Evolutionary conservation across 2,329 filamentous ascomycete genomes (phyloP).

Genomic region (Arachnomyces sp.): DNA sequence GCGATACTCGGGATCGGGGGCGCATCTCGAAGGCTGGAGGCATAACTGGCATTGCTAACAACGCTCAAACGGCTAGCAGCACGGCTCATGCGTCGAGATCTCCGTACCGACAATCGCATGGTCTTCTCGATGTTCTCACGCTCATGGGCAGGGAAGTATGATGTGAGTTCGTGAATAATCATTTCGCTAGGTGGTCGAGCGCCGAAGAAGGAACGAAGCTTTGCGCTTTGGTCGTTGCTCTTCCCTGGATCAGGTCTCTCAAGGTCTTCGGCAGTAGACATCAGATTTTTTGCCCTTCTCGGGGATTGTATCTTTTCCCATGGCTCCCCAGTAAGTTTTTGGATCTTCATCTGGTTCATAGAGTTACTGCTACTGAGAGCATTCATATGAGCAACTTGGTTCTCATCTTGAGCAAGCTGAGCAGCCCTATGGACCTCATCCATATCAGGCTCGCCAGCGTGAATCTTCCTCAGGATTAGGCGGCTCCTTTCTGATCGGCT

Average conservation of each 20-base stretch:
- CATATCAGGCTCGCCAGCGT: constrained; percentile 77
- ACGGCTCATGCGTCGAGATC: constrained; percentile 83
- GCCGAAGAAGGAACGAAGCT: constrained; percentile 64
- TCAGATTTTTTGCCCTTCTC: constrained; percentile 26
- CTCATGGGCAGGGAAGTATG: constrained; percentile 93
- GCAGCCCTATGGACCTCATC: constrained; percentile 82
- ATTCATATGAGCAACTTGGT: constrained; percentile 60
- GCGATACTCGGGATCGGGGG: constrained; percentile 93
- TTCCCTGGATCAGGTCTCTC: constrained; percentile 25
- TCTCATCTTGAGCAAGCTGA: constrained; percentile 81
- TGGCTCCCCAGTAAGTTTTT: constrained; percentile 79
- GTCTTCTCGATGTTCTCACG: constrained; percentile 93
- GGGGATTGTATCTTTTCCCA: constrained; percentile 66
- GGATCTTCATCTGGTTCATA: constrained; percentile 76
- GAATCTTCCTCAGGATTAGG: constrained; percentile 85
- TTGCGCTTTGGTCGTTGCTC: constrained; percentile 24
- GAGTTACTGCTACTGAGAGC: constrained; percentile 56
- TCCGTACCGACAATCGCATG: constrained; percentile 80
- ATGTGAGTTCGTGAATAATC: constrained; percentile 90
- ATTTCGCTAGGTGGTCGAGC: constrained; percentile 90
- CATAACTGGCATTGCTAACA: constrained; percentile 85
- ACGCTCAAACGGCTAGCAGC: constrained; percentile 90
- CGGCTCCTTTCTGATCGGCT: constrained; percentile 80
- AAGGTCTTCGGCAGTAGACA: constrained; percentile 39
- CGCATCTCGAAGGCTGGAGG: constrained; percentile 84